A percentile compares a stretch with the other conserved stretches of the same genome.
Conservation (phyloP, 768 basidiomycete genomes). For the Amyloporia xantha region DNA sequence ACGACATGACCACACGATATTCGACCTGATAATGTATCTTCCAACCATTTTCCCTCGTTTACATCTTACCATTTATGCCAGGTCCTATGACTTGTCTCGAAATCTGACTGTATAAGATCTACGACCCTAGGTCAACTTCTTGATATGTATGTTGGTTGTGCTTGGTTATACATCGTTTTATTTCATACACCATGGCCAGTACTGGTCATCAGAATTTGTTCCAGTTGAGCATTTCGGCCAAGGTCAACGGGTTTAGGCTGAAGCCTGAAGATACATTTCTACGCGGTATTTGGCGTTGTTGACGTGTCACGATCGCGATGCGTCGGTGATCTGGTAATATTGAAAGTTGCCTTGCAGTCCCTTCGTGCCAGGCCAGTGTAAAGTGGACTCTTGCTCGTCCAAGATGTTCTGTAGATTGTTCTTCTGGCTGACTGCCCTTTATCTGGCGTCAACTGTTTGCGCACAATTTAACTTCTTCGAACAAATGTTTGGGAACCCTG, state of each 20-base stretch:
- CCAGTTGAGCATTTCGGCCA: no score
- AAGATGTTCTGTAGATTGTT: slow-evolving; percentile 22
- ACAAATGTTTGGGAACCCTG: slow-evolving; percentile 62
- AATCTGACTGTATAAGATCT: no score
- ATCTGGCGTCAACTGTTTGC: slow-evolving; percentile 25
- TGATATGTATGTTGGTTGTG: not conserved
- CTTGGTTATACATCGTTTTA: not conserved
- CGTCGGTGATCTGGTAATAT: not conserved
- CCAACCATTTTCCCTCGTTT: not conserved
- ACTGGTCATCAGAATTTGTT: not conserved
- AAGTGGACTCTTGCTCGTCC: no score
- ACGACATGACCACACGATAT: no score
- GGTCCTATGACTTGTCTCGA: not conserved
- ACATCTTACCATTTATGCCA: not conserved
- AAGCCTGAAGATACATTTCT: no score
- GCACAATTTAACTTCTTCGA: slow-evolving; percentile 81
- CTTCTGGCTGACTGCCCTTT: slow-evolving; percentile 28
- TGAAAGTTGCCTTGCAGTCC: no score
- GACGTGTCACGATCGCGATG: not conserved
- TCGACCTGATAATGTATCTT: no score
- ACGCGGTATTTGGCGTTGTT: not conserved
- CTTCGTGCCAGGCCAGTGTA: no score
- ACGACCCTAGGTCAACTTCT: no score
- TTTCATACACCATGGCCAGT: not conserved
- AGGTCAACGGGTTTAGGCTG: no score